Evolutionary conservation across 345 rosid genomes (phyloP).

Genomic region (Eucalyptus sp.): DNA sequence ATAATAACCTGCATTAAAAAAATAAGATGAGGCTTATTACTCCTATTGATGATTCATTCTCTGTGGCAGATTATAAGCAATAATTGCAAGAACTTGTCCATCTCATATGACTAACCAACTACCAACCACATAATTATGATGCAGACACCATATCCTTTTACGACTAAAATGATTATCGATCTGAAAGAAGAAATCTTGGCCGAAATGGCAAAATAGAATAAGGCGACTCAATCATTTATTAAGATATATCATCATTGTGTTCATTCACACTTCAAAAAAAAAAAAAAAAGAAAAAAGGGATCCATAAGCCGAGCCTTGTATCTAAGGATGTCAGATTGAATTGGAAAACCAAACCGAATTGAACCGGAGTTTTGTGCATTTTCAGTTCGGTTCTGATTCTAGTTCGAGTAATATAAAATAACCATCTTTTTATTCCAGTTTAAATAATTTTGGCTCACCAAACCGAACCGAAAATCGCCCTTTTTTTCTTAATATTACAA

Average conservation of each 20-base stretch:
- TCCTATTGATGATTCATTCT: background rate
- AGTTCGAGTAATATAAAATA: too few relatives aligned
- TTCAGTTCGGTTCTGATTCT: too few relatives aligned
- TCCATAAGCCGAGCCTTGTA: background rate
- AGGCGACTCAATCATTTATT: background rate
- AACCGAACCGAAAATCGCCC: rapidly evolving
- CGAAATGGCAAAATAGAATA: background rate
- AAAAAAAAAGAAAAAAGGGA: background rate
- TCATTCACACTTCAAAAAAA: background rate
- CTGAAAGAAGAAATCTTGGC: background rate
- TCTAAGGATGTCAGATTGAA: background rate
- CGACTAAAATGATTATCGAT: background rate
- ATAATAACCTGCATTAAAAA: background rate
- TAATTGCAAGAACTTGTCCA: background rate
- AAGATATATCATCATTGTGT: background rate
- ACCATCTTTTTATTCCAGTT: too few relatives aligned
- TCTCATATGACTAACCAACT: background rate
- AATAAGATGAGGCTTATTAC: background rate
- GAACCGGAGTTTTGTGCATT: too few relatives aligned
- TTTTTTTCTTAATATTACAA: too few relatives aligned
- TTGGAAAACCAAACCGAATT: too few relatives aligned
- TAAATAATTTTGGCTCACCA: rapidly evolving
- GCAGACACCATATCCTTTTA: background rate
- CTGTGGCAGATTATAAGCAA: background rate
- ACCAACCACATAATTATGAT: background rate